Base-by-base conservation (phyloP, 2,329 filamentous ascomycete genomes). In the Venturia effusa region DNA sequence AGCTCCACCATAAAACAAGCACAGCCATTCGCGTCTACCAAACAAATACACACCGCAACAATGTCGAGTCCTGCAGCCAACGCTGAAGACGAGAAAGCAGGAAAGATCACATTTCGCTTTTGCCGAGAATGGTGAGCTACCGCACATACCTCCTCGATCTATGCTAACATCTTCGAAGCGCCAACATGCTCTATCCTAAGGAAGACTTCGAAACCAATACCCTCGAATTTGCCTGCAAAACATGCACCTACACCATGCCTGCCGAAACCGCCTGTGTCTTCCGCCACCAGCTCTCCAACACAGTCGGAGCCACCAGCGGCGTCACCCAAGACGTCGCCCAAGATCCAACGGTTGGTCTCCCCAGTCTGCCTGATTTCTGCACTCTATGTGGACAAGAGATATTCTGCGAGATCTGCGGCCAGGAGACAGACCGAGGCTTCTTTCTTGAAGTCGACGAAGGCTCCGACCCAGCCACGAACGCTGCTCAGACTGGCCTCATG, bases 151-250 rank as follows among this genome's bases (percentile, higher is more conserved):
- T 15, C 57, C 4, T 13, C 30, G 60, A 61, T 13, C 39, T n/a
- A n/a, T 3, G 51, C 45, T 45, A 30, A 19, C 61, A 34, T 24
- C 39, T 32, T 55, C 59, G 30, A 69, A 89, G 87, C 80, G 96
- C 92, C 71, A 99, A 99, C 82, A 89, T 99, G 84, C 83, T 99
- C 64, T 97, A 97, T 74, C 94, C 94, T 61, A 94, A 95, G 78
- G 95, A 99, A 81, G 92, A 99, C 77, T 86, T 88, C 67, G 82
- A 87, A 66, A 86, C 86, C 67, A 90, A 90, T 79, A 88, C 87
- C 71, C 87, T 99, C 69, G 88, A 96, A 80, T 99, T 95, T 78
- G 92, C 90, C 68, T 99, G 94, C 81, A 90, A 93, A 70, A 97
- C 92, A 64, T 99, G 94, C 80, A 88, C 92, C 73, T 96, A 91